Percentiles rank a stretch among this genome's conserved stretches.
Conservation (phyloP, 1,284 basidiomycete genomes). For the Sphagnurus paluster region DNA sequence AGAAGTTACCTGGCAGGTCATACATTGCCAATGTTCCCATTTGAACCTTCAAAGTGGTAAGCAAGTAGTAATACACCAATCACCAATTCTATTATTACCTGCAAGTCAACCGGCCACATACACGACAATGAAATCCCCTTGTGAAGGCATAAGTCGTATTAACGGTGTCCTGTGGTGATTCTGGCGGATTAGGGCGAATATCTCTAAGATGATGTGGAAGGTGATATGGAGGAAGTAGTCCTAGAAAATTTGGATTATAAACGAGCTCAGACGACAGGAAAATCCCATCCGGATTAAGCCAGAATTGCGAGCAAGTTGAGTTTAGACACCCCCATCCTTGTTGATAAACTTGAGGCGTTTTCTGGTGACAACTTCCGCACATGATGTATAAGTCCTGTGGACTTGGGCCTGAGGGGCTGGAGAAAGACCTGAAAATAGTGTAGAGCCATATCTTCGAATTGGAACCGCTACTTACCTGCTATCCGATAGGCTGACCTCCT, state of each 20-base stretch:
- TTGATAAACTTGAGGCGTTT: conserved; percentile 53
- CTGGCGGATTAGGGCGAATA: conserved; percentile 21
- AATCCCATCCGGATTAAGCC: conserved; percentile 32
- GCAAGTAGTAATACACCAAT: not conserved
- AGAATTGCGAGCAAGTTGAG: conserved; percentile 56
- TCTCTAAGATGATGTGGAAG: conserved; percentile 28
- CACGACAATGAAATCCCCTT: conserved; percentile 67
- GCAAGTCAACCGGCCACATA: conserved; percentile 71
- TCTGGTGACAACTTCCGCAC: conserved; percentile 37
- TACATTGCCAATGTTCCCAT: conserved; percentile 75
- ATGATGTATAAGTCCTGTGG: conserved; percentile 16
- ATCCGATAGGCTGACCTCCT: not conserved
- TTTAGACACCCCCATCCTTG: conserved; percentile 64
- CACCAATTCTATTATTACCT: conserved; percentile 42
- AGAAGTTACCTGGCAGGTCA: conserved; percentile 43
- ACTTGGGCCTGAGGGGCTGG: conserved; percentile 6
- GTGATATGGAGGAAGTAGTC: conserved; percentile 27
- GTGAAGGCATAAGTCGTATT: conserved; percentile 55
- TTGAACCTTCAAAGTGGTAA: conserved; percentile 46
- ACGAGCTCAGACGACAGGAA: conserved; percentile 34
- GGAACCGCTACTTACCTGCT: conserved; percentile 6
- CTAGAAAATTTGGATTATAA: conserved; percentile 51
- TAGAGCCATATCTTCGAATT: not conserved
- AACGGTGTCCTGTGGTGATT: conserved; percentile 28
- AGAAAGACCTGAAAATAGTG: not conserved